Base-by-base conservation (phyloP, 2,329 filamentous ascomycete species). In the Fusarium guadeloupense region DNA sequence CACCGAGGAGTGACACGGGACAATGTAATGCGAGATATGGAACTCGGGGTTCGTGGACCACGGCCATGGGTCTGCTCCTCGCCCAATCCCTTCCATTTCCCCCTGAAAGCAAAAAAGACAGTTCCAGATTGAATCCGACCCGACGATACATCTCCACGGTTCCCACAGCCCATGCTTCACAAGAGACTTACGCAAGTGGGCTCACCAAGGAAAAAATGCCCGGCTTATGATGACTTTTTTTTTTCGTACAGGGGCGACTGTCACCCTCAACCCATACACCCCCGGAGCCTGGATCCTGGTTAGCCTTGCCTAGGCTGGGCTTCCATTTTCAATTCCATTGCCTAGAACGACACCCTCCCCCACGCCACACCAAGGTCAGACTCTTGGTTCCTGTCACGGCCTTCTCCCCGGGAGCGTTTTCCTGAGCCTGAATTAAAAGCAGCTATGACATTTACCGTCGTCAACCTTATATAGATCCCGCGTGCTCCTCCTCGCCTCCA, bases 351-450 rank as follows among this genome's bases (percentile, higher is more conserved):
- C 58, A 66, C 62, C 59, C 50, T 35, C 61, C 62, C 62, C 62
- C 62, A 64, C 62, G 59, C 64, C 62, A 66, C 50, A 51, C 49
- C 38, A 45, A 44, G 19, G 42, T 47, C 51, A 64, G 43, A 52
- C 45, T 33, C 23, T 58, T 54, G 26, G 46, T 55, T 44, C 50
- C 51, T 60, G 43, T 41, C 53, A 61, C 68, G 68, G 68, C 60
- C 44, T 70, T 70, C 68, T 70, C 63, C 65, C 68, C 68, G n/a
- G n/a, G n/a, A n/a, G n/a, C n/a, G 68, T 67, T 41, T 52, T 38
- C 48, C 54, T 49, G 54, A 59, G 66, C 59, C 68, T 69, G 67
- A 62, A 70, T 57, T 59, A 33, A 45, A n/a, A 42, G 45, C 46
- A 59, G 41, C 55, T 50, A 56, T 65, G 62, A 60, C 59, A 65